phyloP scores from a whole-genome alignment of 2,329 filamentous ascomycete species.

The Aplosporella prunicola region DNA sequence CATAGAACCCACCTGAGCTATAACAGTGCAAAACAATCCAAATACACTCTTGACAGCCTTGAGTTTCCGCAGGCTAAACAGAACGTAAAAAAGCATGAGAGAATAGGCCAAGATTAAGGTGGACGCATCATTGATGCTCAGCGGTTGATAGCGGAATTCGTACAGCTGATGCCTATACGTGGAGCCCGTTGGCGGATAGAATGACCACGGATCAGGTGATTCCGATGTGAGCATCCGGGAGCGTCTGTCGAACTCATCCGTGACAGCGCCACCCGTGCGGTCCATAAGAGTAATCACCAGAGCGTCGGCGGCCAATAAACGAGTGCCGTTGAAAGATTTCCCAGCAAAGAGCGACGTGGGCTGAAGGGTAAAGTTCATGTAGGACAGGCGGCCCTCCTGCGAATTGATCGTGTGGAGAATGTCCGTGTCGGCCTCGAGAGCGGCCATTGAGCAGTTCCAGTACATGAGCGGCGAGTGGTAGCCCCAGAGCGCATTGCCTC shows the following conservation, averaged over 20 bases:
- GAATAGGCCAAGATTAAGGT: constrained; percentile 57
- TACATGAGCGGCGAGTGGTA: constrained; percentile 77
- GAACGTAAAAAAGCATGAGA: constrained; percentile 54
- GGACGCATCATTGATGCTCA: constrained; percentile 57
- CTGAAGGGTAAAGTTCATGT: constrained; percentile 63
- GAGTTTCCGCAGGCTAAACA: constrained; percentile 57
- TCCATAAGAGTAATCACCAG: constrained; percentile 70
- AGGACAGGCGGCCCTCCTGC: constrained; percentile 51
- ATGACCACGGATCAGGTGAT: constrained; percentile 48
- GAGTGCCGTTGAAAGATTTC: constrained; percentile 62
- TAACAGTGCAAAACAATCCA: constrained; percentile 61
- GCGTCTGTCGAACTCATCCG: constrained; percentile 54
- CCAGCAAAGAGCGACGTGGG: constrained; percentile 76
- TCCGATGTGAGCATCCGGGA: constrained; percentile 44
- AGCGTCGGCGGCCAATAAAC: constrained; percentile 62
- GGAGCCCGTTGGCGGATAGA: constrained; percentile 53
- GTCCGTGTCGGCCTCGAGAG: constrained; percentile 52
- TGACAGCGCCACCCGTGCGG: constrained; percentile 54
- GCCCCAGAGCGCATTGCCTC: too few relatives aligned
- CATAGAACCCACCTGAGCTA: constrained; percentile 44
- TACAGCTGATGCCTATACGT: constrained; percentile 54
- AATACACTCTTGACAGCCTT: constrained; percentile 66
- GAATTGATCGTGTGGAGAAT: constrained; percentile 62
- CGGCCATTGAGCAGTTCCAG: constrained; percentile 57
- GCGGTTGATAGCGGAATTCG: constrained; percentile 68